These are phyloP conservation scores for Parasarocladium wereldwijsianum DNA, from an alignment of 2,329 filamentous ascomycete species.

Conservation along the genomic window DNA sequence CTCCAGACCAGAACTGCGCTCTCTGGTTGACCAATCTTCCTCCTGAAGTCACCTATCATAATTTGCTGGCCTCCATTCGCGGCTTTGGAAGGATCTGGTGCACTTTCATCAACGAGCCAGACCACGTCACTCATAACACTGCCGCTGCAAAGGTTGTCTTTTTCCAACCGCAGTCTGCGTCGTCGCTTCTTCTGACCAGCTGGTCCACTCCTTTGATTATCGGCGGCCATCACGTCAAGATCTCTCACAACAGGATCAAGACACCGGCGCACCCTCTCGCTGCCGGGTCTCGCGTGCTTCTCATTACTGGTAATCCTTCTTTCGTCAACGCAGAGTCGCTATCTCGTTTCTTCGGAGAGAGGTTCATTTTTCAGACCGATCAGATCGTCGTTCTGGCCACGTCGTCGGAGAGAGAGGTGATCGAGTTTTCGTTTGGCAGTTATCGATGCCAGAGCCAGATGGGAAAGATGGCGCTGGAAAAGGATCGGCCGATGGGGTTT, in stretches of 20 bases:
- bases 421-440: slow-evolving; percentile 40
- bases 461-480: slow-evolving; percentile 24
- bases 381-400: slow-evolving; percentile 18
- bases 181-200: slow-evolving; percentile 14
- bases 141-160: slow-evolving; percentile 36
- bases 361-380: slow-evolving; percentile 34
- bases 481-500: slow-evolving; percentile 17
- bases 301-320: slow-evolving; percentile 27
- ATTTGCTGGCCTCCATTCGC: slow-evolving; percentile 29
- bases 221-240: slow-evolving; percentile 18
- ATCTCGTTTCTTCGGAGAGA: slow-evolving; percentile 22
- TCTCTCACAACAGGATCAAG: slow-evolving; percentile 34
- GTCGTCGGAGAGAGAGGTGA: slow-evolving; percentile 13
- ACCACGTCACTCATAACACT: slow-evolving; percentile 17
- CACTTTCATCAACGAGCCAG: slow-evolving; percentile 34
- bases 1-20: slow-evolving; percentile 27
- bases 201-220: slow-evolving; percentile 18
- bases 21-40: slow-evolving; percentile 39
- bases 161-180: slow-evolving; percentile 25
- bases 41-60: slow-evolving; percentile 21
- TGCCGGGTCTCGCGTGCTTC: slow-evolving; percentile 29
- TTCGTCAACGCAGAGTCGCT: slow-evolving; percentile 29
- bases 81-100: slow-evolving; percentile 35
- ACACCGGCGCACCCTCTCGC: slow-evolving; percentile 15
- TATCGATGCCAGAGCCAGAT: slow-evolving; percentile 39